Conservation (phyloP, 176 grass and related monocot genomes). For the Oryza officinalis region DNA sequence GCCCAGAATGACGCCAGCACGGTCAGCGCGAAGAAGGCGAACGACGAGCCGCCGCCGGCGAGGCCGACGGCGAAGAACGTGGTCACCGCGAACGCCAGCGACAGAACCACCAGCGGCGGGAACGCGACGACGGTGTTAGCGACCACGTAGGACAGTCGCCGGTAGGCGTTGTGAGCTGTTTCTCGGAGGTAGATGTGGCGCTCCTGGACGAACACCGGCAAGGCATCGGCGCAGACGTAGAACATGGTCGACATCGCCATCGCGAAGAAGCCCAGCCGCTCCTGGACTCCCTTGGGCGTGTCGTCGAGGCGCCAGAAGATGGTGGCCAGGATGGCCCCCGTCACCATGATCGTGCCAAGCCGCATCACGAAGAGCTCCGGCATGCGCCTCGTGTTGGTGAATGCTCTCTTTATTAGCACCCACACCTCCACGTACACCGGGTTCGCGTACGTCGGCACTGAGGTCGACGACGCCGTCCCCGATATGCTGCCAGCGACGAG, state of each 20-base stretch:
- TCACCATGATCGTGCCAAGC: slow-evolving; percentile 64
- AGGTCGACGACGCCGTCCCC: background rate
- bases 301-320: slow-evolving; percentile 86
- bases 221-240: slow-evolving; percentile 87
- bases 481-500: slow-evolving; percentile 57
- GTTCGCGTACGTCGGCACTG: slow-evolving; percentile 70
- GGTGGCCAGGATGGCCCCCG: slow-evolving; percentile 73
- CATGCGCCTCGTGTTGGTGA: slow-evolving; percentile 88
- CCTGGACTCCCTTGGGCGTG: slow-evolving; percentile 72
- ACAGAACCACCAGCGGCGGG: slow-evolving; percentile 64
- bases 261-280: slow-evolving; percentile 82
- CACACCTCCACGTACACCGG: slow-evolving; percentile 67
- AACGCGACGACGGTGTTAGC: slow-evolving; percentile 63
- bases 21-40: slow-evolving; percentile 65
- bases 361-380: slow-evolving; percentile 84
- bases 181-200: slow-evolving; percentile 88
- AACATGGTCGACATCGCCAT: slow-evolving; percentile 92
- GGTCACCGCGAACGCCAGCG: slow-evolving; percentile 61
- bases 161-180: slow-evolving; percentile 88
- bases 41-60: slow-evolving; percentile 50
- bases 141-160: slow-evolving; percentile 66
- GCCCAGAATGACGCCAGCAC: slow-evolving; percentile 79
- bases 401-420: slow-evolving; percentile 65
- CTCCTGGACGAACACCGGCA: slow-evolving; percentile 90
- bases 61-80: slow-evolving; percentile 89